A percentile compares a stretch with the other conserved stretches of the same genome.
These are phyloP conservation scores for Naganishia kalamii DNA, from an alignment of 768 basidiomycete species.

Conservation along the genomic window DNA sequence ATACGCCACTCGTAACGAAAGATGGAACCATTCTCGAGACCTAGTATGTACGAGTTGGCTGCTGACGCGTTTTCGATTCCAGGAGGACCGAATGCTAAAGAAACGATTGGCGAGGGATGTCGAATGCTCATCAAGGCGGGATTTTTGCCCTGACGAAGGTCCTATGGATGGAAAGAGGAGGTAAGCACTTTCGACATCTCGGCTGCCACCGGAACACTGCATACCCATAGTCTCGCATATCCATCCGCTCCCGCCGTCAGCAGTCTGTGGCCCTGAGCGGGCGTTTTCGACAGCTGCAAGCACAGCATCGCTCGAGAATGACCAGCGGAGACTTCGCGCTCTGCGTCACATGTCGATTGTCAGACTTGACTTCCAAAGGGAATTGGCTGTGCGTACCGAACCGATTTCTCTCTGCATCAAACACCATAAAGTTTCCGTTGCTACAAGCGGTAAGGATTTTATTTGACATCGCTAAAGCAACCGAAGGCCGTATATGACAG, in stretches of 20 bases:
- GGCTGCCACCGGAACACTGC: not conserved
- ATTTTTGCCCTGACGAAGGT: slow-evolving; percentile 34
- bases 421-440: slow-evolving; percentile 41
- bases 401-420: slow-evolving; percentile 38
- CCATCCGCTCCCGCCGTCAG: slow-evolving; percentile 43
- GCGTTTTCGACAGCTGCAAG: slow-evolving; percentile 31
- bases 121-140: slow-evolving; percentile 25
- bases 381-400: slow-evolving; percentile 37
- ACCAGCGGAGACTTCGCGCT: slow-evolving; percentile 16
- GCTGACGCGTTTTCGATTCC: slow-evolving; percentile 22
- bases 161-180: slow-evolving; percentile 22
- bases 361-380: too few species aligned
- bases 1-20: slow-evolving; percentile 40
- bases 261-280: slow-evolving; percentile 33
- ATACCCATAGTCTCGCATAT: slow-evolving; percentile 38
- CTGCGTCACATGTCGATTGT: not conserved
- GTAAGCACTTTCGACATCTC: not conserved
- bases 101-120: slow-evolving; percentile 34
- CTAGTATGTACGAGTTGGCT: slow-evolving; percentile 33
- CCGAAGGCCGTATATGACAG: not conserved
- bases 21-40: slow-evolving; percentile 40
- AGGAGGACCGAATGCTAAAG: slow-evolving; percentile 37
- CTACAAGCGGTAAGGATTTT: slow-evolving; percentile 41
- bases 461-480: slow-evolving; percentile 31
- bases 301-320: slow-evolving; percentile 39